Percentiles rank a stretch among this genome's conserved stretches.
Conservation (phyloP, 257 asterid species). For the Avicennia marina region DNA sequence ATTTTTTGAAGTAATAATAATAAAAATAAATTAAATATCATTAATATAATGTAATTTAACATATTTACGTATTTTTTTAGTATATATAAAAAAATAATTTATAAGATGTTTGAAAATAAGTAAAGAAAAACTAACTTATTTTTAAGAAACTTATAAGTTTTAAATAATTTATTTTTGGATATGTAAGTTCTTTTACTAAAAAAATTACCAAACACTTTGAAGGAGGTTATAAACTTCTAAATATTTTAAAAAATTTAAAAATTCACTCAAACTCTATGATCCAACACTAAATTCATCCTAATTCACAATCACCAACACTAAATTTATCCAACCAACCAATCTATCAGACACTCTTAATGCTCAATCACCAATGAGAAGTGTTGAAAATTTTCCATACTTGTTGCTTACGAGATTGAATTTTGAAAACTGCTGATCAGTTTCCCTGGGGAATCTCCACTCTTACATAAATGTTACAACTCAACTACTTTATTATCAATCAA, state of each 20-base stretch:
- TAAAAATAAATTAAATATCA: too few relatives aligned
- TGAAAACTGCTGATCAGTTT: neutral
- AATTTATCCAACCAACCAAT: slow-evolving; percentile 23
- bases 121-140: too few relatives aligned
- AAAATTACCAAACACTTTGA: too few relatives aligned
- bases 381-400: slow-evolving; percentile 4
- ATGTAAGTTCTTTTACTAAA: too few relatives aligned
- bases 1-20: too few relatives aligned
- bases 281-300: slow-evolving; percentile 9
- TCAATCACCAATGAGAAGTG: slow-evolving; percentile 27
- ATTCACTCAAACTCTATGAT: neutral
- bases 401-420: slow-evolving; percentile 15
- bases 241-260: neutral
- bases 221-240: too few relatives aligned
- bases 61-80: too few relatives aligned
- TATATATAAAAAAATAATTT: too few relatives aligned
- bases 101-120: too few relatives aligned
- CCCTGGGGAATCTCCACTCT: slow-evolving; percentile 15
- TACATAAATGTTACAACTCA: slow-evolving; percentile 21
- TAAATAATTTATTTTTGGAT: too few relatives aligned
- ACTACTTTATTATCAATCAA: slow-evolving; percentile 15
- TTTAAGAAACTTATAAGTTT: too few relatives aligned
- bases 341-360: slow-evolving; percentile 20
- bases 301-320: slow-evolving; percentile 18
- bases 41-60: too few relatives aligned